phyloP scores from a whole-genome alignment of 371 early-diverging fungal species.

The Nematocida sp. region DNA sequence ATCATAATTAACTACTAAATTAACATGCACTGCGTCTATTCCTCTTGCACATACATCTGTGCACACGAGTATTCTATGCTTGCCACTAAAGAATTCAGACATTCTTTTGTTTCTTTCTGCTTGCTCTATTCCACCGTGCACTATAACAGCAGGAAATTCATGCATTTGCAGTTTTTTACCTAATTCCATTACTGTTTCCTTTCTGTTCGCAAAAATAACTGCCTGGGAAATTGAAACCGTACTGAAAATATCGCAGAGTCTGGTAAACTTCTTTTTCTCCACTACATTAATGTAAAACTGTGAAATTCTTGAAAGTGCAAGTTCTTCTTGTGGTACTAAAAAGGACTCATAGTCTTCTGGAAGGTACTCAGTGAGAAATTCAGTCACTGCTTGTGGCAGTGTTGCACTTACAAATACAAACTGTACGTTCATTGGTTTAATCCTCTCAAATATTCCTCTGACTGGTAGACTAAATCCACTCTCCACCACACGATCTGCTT shows the following conservation, averaged over 20 bases:
- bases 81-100: conserved; percentile 85
- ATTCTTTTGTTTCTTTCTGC: conserved; percentile 82
- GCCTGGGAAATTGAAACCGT: conserved; percentile 75
- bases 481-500: conserved; percentile 96
- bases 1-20: conserved; percentile 98
- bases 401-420: conserved; percentile 66
- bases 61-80: conserved; percentile 67
- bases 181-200: conserved; percentile 77
- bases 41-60: conserved; percentile 89
- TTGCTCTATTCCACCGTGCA: conserved; percentile 76
- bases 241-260: conserved; percentile 78
- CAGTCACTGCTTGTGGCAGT: conserved; percentile 49
- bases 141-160: conserved; percentile 74
- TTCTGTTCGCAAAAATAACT: conserved; percentile 88
- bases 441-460: conserved; percentile 65
- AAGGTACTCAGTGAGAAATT: conserved; percentile 57
- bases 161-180: conserved; percentile 77
- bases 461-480: conserved; percentile 91
- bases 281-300: conserved; percentile 81
- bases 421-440: conserved; percentile 40
- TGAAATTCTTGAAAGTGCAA: conserved; percentile 73
- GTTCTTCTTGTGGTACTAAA: conserved; percentile 61
- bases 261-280: conserved; percentile 81
- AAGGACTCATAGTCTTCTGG: conserved; percentile 37
- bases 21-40: conserved; percentile 96